phyloP scores from a whole-genome alignment of 2,329 filamentous ascomycete genomes.

The Cordyceps javanica region DNA sequence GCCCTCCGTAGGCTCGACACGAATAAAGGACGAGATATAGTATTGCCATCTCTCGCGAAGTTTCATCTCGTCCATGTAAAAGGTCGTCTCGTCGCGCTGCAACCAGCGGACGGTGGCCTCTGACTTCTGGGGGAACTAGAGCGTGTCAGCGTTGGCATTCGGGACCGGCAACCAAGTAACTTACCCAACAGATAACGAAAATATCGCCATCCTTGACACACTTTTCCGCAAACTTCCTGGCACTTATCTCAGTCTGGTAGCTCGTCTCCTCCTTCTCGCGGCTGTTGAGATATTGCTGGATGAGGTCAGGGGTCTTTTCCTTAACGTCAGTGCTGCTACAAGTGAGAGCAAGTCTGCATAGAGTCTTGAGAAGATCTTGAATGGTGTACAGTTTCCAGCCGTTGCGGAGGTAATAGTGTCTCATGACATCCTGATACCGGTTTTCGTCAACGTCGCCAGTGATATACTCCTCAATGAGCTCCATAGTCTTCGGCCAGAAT shows the following conservation, averaged over 20 bases:
- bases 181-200: slow-evolving; percentile 85
- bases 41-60: slow-evolving; percentile 83
- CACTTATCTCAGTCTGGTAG: slow-evolving; percentile 82
- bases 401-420: slow-evolving; percentile 82
- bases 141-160: slow-evolving; percentile 25
- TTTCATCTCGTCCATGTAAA: slow-evolving; percentile 85
- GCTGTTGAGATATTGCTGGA: slow-evolving; percentile 77
- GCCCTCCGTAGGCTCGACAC: slow-evolving; percentile 81
- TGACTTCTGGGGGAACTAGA: slow-evolving; percentile 59
- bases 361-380: slow-evolving; percentile 76
- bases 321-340: slow-evolving; percentile 83
- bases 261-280: slow-evolving; percentile 80
- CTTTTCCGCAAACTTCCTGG: slow-evolving; percentile 87
- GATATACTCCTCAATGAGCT: slow-evolving; percentile 81
- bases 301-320: slow-evolving; percentile 88
- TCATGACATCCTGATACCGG: slow-evolving; percentile 82
- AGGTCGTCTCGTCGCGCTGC: slow-evolving; percentile 64
- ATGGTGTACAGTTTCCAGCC: slow-evolving; percentile 94
- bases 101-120: slow-evolving; percentile 68
- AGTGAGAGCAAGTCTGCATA: slow-evolving; percentile 73
- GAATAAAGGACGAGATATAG: slow-evolving; percentile 88
- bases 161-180: slow-evolving; percentile 30
- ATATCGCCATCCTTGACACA: slow-evolving; percentile 88
- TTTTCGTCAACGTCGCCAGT: slow-evolving; percentile 73
- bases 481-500: slow-evolving; percentile 80